Conservation (phyloP, 108 stramenopile genomes). For the Pelagomonas calceolata region DNA sequence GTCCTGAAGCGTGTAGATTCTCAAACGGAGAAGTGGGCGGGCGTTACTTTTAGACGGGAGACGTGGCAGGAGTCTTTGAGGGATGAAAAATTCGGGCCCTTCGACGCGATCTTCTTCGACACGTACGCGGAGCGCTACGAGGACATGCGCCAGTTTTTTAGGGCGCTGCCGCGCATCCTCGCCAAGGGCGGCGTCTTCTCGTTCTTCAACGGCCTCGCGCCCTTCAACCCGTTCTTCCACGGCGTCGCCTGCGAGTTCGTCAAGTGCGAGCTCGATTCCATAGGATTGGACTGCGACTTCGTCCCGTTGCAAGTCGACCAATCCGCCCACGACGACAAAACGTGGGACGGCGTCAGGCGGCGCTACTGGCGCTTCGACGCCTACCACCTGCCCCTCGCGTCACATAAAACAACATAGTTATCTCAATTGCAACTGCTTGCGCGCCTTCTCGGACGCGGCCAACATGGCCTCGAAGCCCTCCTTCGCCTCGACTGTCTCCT, state of each 20-base stretch:
- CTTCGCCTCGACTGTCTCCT: too few relatives aligned
- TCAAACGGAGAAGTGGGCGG: neutral
- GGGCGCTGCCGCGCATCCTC: constrained; percentile 6
- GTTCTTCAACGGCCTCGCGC: constrained; percentile 70
- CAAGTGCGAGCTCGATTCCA: constrained; percentile 54
- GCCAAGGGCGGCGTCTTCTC: constrained; percentile 59
- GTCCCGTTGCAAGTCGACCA: constrained; percentile 57
- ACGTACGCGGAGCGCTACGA: constrained; percentile 80
- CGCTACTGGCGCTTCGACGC: constrained; percentile 78
- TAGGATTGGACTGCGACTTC: constrained; percentile 69
- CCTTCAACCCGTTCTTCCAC: constrained; percentile 88
- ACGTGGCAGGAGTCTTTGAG: constrained; percentile 77
- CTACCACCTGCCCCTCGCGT: constrained; percentile 68
- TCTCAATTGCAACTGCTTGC: too few relatives aligned
- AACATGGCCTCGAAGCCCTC: too few relatives aligned
- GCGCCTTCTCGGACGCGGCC: too few relatives aligned
- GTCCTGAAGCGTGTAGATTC: constrained; percentile 58
- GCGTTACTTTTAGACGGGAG: constrained; percentile 58
- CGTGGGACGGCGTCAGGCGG: constrained; percentile 76
- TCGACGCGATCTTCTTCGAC: constrained; percentile 85
- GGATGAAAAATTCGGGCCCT: constrained; percentile 31
- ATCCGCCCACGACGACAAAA: constrained; percentile 36
- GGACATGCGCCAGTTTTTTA: constrained; percentile 80
- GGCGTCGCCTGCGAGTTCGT: constrained; percentile 49
- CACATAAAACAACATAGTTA: constrained; percentile 62